Conservation (phyloP, 495 filamentous ascomycete genomes). For the Penicillium parvum region DNA sequence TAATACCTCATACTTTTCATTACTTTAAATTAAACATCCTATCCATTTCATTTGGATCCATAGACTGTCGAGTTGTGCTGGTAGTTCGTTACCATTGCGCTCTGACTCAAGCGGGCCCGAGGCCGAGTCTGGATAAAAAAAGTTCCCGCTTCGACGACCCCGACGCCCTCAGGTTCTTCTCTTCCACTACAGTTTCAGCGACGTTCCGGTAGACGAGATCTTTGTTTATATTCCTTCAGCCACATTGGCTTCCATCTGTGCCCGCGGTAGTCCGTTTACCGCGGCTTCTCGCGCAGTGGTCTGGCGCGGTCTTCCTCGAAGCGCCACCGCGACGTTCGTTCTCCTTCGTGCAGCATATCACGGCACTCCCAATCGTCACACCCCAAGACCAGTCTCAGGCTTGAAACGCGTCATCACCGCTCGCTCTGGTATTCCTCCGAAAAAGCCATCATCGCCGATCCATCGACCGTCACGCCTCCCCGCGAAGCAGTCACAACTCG, state of each 20-base stretch:
- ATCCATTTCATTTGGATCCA: neutral
- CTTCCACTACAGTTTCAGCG: no score
- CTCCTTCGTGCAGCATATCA: conserved; percentile 7
- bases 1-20: neutral
- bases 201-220: no score
- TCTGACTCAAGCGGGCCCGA: conserved; percentile 4
- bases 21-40: neutral
- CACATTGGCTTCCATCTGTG: conserved; percentile 43
- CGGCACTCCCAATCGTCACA: conserved; percentile 5
- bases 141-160: conserved; percentile 10
- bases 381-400: neutral
- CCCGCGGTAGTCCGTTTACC: conserved; percentile 30
- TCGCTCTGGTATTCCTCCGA: neutral
- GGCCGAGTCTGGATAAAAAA: conserved; percentile 5
- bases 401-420: neutral
- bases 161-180: no score
- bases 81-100: no score
- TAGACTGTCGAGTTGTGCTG: no score
- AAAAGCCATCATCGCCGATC: no score
- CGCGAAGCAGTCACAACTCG: neutral
- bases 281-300: conserved; percentile 27
- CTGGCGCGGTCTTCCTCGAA: conserved; percentile 9
- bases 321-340: conserved; percentile 7
- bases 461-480: no score
- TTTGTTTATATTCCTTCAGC: conserved; percentile 12